Evolutionary conservation across 306 rosid genomes (phyloP), one percentile per base, ranked within the genome.

Genomic region (Chamaecrista fasciculata): DNA sequence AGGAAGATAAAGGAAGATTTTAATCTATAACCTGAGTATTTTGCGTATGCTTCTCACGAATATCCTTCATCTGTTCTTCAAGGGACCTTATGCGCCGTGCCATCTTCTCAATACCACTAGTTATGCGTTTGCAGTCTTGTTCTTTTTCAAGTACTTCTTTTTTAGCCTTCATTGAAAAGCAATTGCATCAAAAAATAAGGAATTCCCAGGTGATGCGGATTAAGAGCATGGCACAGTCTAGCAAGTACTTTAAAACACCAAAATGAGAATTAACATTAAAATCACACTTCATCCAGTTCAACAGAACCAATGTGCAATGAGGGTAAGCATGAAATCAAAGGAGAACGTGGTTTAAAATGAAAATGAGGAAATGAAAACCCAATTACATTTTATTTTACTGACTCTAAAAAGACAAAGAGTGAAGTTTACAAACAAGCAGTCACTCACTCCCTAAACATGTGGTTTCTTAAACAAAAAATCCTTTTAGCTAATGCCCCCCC

Each of bases 1-100:
- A 48, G 57, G 31, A 43, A 9, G 36, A 60, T 31, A 34, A 65
- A 69, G n/a, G 42, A 61, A 55, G 66, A 52, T 61, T 16, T 9
- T 14, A 56, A 62, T 47, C 50, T 21, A 71, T 37, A 63, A 93
- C 98, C 98, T 90, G 96, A 39, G 97, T 85, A 60, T 74, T 73
- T 83, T 78, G 82, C 4, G 16, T 69, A 56, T 90, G 85, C 83
- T 80, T 90, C 74, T 93, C 97, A 23, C 72, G 84, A 42, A 84
- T 79, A 53, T 85, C 93, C 58, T 76, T 80, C 59, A 85, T 78
- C 80, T 88, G 96, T 72, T 69, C 85, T 80, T 90, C 81, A 60
- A 90, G 85, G 24, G n/a, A 67, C 79, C 78, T 82, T 37, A 70
- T 72, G 52, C 44, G 75, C 16, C 61, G 70, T 40, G 23, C 66